A percentile compares a stretch with the other conserved stretches of the same genome.
Evolutionary conservation across 768 basidiomycete genomes (phyloP).

Genomic region (Tylopilus subfusipes): DNA sequence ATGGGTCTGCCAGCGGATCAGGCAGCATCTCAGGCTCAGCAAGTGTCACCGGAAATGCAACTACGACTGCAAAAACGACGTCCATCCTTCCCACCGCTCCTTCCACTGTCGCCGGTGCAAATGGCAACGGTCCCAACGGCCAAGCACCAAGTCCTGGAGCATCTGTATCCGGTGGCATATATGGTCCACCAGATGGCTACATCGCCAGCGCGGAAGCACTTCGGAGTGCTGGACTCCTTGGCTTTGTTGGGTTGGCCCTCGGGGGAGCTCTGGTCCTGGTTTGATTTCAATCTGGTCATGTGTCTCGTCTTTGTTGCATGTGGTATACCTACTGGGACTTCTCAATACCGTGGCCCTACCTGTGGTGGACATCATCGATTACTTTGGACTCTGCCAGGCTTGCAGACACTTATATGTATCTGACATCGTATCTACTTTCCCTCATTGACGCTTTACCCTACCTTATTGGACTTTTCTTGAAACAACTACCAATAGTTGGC

Average conservation of each 20-base stretch:
- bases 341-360: not conserved
- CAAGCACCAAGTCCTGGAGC: constrained; percentile 59
- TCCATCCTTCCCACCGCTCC: constrained; percentile 52
- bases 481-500: constrained; percentile 20
- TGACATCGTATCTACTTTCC: constrained; percentile 17
- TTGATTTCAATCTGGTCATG: constrained; percentile 26
- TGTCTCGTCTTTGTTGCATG: constrained; percentile 7
- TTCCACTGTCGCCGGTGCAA: constrained; percentile 46
- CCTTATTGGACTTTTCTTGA: constrained; percentile 20
- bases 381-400: constrained; percentile 19
- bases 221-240: constrained; percentile 43
- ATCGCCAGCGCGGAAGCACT: constrained; percentile 54
- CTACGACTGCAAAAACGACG: constrained; percentile 23
- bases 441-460: constrained; percentile 29
- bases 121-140: constrained; percentile 41
- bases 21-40: constrained; percentile 21
- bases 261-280: constrained; percentile 47
- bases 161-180: constrained; percentile 41
- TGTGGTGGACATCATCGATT: constrained; percentile 13
- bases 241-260: constrained; percentile 43
- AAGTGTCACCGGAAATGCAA: constrained; percentile 28
- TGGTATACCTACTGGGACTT: constrained; percentile 14
- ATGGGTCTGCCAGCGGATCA: constrained; percentile 20
- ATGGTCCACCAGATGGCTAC: constrained; percentile 67
- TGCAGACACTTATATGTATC: constrained; percentile 20